Base-by-base conservation (phyloP, 306 rosid species). In the Clitoria ternatea region DNA sequence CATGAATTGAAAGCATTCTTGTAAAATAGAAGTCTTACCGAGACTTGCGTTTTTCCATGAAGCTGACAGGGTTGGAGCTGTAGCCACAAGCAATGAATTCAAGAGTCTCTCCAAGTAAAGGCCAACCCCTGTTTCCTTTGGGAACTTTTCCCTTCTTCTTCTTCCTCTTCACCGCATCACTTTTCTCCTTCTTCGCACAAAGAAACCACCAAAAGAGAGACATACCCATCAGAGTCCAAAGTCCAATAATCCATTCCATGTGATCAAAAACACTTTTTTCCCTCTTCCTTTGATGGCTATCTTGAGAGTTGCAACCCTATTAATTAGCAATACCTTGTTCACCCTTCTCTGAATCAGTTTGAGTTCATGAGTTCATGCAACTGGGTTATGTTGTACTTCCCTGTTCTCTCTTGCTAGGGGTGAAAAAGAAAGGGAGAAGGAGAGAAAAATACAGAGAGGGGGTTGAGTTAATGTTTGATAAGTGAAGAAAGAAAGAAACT, bases 31-130 rank as follows among this genome's bases (percentile, higher is more conserved):
- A 24, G 20, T 27, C 96, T 85, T 84, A 92, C 98, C 83, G 59
- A 69, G 97, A 90, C 80, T 86, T 90, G 84, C 98, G 96, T 32
- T 82, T 88, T 37, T 90, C 93, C 97, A 92, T 86, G 93, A 92
- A 92, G 82, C 74, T 82, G 80, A 86, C 85, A 27, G 98, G 98
- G 19, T 73, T 79, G 65, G 90, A 76, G 40, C 94, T 53, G 83
- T 85, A 93, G 66, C 97, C 98, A 64, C 63, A 86, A 64, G 98
- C 90, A 81, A 93, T 84, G 88, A 90, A 93, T 22, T 90, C 85
- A 39, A 90, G 86, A n/a, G 98, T 93, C 79, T 88, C 98, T 50
- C 98, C 98, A 0, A 93, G 44, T 48, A 93, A 24, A 64, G 98
- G 98, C 96, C 92, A 93, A 69, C 98, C 98, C 7, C 55, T 61